Evolutionary conservation across 805 yeast species (phyloP), one percentile per base, ranked within the genome.

Genomic region (Metschnikowia lunata): DNA sequence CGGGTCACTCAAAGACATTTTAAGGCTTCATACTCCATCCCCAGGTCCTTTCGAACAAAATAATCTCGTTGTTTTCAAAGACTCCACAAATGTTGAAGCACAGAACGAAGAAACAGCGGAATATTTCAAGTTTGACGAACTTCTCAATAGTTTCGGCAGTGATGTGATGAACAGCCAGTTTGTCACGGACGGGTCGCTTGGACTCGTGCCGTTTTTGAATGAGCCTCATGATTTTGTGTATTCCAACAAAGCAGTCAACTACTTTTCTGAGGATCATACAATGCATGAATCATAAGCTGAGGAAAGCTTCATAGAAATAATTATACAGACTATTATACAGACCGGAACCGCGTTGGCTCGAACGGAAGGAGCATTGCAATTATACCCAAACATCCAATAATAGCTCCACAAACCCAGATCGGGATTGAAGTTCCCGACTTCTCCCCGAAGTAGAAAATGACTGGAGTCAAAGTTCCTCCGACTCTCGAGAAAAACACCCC

Each of bases 181-280:
- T 60, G 85, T 84, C n/a, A 88, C 88, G 3, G 93, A 85, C 64
- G 91, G 88, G 1, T 85, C 91, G 0, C 64, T 85, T 34, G 91
- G 91, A 1, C 64, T 85, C 43, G 88, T 86, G 1, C 85, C 85
- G 8, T 74, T 84, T 54, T 62, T 85, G 45, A 46, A 50, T 23
- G 56, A 49, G 40, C 47, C 47, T 1, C 30, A 31, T 15, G 43
- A 39, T 8, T 35, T 34, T n/a, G 31, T 4, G 5, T 18, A 18
- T 18, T 18, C 23, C 23, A 18, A 3, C 23, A 10, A 14, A 32
- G 8, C 23, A 32, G 9, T 32, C 23, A 18, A 18, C 23, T 18
- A 18, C 23, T 18, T 18, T 18, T 18, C 23, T 3, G 23, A 18
- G 23, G 18, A n/a, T 11, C 11, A 4, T 32, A 13, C 6, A 13